Base-by-base conservation (phyloP, 495 filamentous ascomycete genomes). In the Aspergillus kassunensis region DNA sequence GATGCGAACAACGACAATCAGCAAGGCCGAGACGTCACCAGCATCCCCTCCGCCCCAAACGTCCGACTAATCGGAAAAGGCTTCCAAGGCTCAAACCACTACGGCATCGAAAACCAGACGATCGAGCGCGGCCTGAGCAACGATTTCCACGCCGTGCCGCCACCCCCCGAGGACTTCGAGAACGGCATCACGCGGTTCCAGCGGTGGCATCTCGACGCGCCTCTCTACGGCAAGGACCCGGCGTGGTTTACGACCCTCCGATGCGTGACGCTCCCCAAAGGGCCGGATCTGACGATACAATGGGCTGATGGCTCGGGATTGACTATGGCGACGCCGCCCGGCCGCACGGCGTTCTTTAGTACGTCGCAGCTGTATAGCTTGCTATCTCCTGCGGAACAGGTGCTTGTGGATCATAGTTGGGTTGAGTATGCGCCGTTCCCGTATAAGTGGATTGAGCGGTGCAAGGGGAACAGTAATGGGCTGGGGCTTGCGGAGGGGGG, bases 121-220 rank as follows among this genome's bases (percentile, higher is more conserved):
- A 18, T 50, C 24, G 35, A 40, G n/a, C 35, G 47, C 8, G 47
- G 47, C 2, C 24, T 50, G 7, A 50, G 47, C 35, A 50, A 50
- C 11, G 47, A 50, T 6, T 50, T 50, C 47, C 35, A 50, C n/a
- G 47, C 35, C 16, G 47, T 20, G 1, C 47, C 47, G 0, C 47
- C 47, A 19, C 27, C 21, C 0, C 21, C 21, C 23, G 35, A 50
- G 2, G 47, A 31, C 0, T 40, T 50, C 6, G 47, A 50, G 10
- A 50, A 31, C n/a, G 47, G 47, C 13, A 50, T 41, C n/a, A 50
- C 47, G 6, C 35, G 47, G 5, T 48, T 48, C 45, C 45, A 48
- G 2, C 18, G 45, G n/a, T 48, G 45, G 45, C 45, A 48, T 25
- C 24, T 48, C 3, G 45, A 48, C n/a, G 45, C 45, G 12, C 45